phyloP scores from a whole-genome alignment of 2,329 filamentous ascomycete genomes.

The Colletotrichum orchidophilum region DNA sequence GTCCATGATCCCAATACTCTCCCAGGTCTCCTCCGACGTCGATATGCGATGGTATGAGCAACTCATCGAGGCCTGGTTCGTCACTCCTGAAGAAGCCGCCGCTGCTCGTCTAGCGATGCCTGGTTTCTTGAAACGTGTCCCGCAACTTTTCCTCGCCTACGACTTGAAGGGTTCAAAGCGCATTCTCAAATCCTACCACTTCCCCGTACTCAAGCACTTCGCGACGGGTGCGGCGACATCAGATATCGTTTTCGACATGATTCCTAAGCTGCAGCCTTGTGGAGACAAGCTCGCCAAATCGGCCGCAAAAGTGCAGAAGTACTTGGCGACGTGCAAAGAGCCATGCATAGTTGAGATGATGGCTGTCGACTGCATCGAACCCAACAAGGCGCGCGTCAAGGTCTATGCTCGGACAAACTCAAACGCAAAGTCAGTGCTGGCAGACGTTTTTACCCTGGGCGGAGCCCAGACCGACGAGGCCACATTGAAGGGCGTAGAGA shows the following conservation, averaged over 20 bases:
- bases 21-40: constrained; percentile 14
- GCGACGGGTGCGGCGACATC: constrained; percentile 33
- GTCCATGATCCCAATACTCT: constrained; percentile 14
- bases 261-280: constrained; percentile 32
- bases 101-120: constrained; percentile 3
- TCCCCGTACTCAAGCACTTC: constrained; percentile 37
- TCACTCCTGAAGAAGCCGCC: constrained; percentile 12
- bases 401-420: constrained; percentile 35
- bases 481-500: constrained; percentile 33
- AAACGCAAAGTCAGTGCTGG: constrained; percentile 35
- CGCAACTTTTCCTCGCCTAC: constrained; percentile 37
- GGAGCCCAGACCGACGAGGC: constrained; percentile 36
- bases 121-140: constrained; percentile 24
- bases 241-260: constrained; percentile 35
- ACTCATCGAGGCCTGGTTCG: constrained; percentile 12
- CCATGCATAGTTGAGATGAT: constrained; percentile 37
- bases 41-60: constrained; percentile 29
- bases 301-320: constrained; percentile 33
- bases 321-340: constrained; percentile 26
- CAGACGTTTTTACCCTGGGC: constrained; percentile 37
- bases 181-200: constrained; percentile 37
- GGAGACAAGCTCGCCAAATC: constrained; percentile 26
- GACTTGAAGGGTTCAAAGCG: constrained; percentile 36
- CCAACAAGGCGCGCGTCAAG: constrained; percentile 37
- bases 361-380: constrained; percentile 38